Evolutionary conservation across 2,329 filamentous ascomycete genomes (phyloP), one percentile per base, ranked within the genome.

Genomic region (Fusarium dimerum): DNA sequence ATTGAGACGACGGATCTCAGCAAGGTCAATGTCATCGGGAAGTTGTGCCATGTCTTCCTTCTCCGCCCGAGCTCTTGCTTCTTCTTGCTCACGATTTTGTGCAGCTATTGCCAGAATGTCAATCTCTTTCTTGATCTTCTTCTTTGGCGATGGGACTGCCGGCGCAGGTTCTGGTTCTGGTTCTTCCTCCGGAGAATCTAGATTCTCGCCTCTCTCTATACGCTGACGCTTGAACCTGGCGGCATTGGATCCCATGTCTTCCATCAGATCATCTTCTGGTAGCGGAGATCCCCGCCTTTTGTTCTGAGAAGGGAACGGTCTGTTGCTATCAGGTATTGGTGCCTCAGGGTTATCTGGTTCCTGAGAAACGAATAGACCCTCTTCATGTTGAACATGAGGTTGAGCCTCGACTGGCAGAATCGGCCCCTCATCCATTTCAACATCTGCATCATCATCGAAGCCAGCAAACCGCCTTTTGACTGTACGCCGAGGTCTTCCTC

Each of bases 151-250:
- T 17, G 60, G 45, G 8, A 48, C 38, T 4, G 46, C 10, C 45
- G 52, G 53, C 39, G 67, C 50, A 1, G 55, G 44, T 16, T 64
- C 46, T 1, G 56, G 39, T 30, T 66, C 64, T 5, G 63, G 53
- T 40, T 68, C 66, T 5, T 66, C 64, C 6, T 58, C 47, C 1
- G 67, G 63, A 3, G 67, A 59, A 38, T 65, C 62, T 3, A 79
- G 75, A 32, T 79, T 74, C 57, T 79, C 73, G 42, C 81, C 79
- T 46, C 79, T 79, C 55, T 83, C 86, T 17, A 90, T 77, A 26
- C 87, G 85, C 18, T 88, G 86, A n/a, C 86, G 84, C 69, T 96
- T 97, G 66, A 92, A 83, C 6, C 85, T 85, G 29, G 88, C 85
- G 4, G 89, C 86, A 1, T 87, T 90, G 0, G 92, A 89, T 2